Conservation (phyloP, 2,329 filamentous ascomycete species). For the Phialophora tarda region DNA sequence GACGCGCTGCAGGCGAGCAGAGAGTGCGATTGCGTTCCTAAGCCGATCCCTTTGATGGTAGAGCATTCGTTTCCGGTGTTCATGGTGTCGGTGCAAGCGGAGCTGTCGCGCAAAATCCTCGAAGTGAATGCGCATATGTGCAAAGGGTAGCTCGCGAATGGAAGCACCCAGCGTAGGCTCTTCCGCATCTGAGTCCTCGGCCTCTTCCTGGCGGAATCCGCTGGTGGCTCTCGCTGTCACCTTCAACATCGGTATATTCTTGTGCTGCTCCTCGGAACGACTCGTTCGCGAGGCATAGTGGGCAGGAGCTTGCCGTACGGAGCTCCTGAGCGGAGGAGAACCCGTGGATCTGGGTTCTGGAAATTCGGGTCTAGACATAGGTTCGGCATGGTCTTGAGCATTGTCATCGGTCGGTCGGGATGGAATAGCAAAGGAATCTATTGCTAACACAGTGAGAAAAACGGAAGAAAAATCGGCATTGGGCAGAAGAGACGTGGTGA, state of each 20-base stretch:
- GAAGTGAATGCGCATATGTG: slow-evolving; percentile 46
- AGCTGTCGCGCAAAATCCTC: slow-evolving; percentile 52
- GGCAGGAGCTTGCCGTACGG: slow-evolving; percentile 10
- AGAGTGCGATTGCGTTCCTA: slow-evolving; percentile 52
- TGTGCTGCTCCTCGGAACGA: slow-evolving; percentile 6
- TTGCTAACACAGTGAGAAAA: slow-evolving; percentile 24
- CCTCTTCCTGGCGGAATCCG: slow-evolving; percentile 1
- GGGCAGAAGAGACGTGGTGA: slow-evolving; percentile 13
- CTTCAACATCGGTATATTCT: slow-evolving; percentile 13
- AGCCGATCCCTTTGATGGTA: slow-evolving; percentile 49
- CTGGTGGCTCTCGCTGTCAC: slow-evolving; percentile 1
- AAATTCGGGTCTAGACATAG: slow-evolving; percentile 36
- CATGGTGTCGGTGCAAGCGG: slow-evolving; percentile 51
- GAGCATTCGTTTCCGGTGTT: slow-evolving; percentile 48
- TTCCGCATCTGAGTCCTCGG: background rate
- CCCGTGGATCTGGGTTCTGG: slow-evolving; percentile 29
- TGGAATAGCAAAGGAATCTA: slow-evolving; percentile 12
- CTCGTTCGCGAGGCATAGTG: slow-evolving; percentile 20
- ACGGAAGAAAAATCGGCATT: background rate
- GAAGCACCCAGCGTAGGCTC: background rate
- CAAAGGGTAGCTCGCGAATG: slow-evolving; percentile 33
- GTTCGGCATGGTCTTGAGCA: slow-evolving; percentile 34
- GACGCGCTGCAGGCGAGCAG: slow-evolving; percentile 50
- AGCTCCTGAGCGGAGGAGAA: slow-evolving; percentile 18
- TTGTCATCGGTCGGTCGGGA: slow-evolving; percentile 25